Percentiles rank a stretch among this genome's conserved stretches.
Evolutionary conservation across 73 alveolate species (phyloP).

Genomic region (Uronychia setigera): DNA sequence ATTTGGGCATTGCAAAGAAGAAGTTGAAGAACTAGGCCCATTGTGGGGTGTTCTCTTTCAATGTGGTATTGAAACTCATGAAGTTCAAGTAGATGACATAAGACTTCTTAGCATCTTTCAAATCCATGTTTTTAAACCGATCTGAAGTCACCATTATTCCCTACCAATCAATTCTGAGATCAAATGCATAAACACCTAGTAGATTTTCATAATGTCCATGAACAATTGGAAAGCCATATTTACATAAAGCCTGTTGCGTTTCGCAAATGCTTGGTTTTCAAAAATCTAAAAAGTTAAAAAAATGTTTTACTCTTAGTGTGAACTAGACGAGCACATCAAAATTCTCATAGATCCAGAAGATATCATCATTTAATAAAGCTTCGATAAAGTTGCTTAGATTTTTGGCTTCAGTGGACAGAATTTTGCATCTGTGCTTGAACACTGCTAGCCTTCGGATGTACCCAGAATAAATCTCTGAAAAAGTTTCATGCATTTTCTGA

Average conservation of each 20-base stretch:
- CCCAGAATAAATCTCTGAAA: slow-evolving; percentile 39
- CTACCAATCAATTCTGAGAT: slow-evolving; percentile 28
- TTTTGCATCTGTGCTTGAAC: slow-evolving; percentile 16
- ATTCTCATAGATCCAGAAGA: slow-evolving; percentile 39
- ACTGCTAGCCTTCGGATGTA: slow-evolving; percentile 38
- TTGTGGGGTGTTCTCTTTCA: not conserved
- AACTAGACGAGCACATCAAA: slow-evolving; percentile 52
- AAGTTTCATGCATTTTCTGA: slow-evolving; percentile 47
- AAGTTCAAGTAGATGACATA: slow-evolving; percentile 31
- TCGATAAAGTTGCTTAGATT: slow-evolving; percentile 40
- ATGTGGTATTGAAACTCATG: slow-evolving; percentile 8
- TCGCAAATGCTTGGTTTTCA: slow-evolving; percentile 12
- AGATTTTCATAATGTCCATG: slow-evolving; percentile 36
- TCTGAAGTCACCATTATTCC: slow-evolving; percentile 38
- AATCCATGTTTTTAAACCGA: slow-evolving; percentile 23
- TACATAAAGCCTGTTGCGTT: slow-evolving; percentile 17
- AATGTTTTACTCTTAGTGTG: slow-evolving; percentile 22
- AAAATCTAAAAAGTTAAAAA: slow-evolving; percentile 22
- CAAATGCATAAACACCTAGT: slow-evolving; percentile 23
- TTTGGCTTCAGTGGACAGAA: slow-evolving; percentile 28
- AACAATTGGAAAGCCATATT: slow-evolving; percentile 17
- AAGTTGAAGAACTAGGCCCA: not conserved
- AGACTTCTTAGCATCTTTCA: slow-evolving; percentile 32
- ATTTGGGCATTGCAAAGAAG: not conserved
- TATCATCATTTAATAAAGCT: slow-evolving; percentile 6